These are phyloP conservation scores for Colletotrichum musae DNA, from an alignment of 2,329 filamentous ascomycete species.

Conservation along the genomic window DNA sequence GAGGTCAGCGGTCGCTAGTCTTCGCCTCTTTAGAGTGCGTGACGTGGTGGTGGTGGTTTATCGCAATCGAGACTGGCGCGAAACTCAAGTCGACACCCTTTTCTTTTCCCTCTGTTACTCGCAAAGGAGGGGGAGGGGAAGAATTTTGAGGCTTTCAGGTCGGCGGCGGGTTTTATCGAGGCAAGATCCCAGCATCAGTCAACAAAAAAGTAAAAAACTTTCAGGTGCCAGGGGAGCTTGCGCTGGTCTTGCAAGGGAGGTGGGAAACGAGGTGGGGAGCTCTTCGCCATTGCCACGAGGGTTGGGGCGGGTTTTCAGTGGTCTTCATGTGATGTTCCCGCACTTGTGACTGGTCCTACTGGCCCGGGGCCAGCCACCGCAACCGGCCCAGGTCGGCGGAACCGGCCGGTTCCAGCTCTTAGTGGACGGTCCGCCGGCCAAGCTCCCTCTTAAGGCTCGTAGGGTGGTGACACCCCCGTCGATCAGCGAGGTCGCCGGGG, in stretches of 20 bases:
- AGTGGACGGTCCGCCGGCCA: conserved; percentile 32
- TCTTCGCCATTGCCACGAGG: conserved; percentile 33
- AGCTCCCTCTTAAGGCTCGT: conserved; percentile 16
- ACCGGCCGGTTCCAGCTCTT: conserved; percentile 31
- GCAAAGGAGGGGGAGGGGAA: conserved; percentile 1
- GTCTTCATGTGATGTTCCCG: conserved; percentile 35
- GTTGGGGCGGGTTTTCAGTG: background rate
- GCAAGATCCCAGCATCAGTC: conserved; percentile 27
- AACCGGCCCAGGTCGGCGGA: conserved; percentile 35
- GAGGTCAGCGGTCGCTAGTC: conserved; percentile 18
- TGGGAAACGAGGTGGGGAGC: conserved; percentile 28
- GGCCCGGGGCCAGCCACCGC: conserved; percentile 6
- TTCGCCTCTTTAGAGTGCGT: conserved; percentile 12
- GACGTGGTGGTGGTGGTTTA: background rate
- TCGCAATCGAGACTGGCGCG: conserved; percentile 11
- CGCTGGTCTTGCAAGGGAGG: background rate
- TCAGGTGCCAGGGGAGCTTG: conserved; percentile 28
- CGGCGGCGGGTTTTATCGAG: conserved; percentile 16
- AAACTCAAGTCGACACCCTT: conserved; percentile 16
- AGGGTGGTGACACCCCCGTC: conserved; percentile 26
- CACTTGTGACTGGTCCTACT: conserved; percentile 25
- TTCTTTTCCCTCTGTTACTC: conserved; percentile 1
- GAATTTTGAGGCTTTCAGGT: background rate
- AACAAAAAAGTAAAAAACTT: conserved; percentile 30
- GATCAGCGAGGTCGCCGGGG: conserved; percentile 21